Conservation (phyloP, 1,139 yeast genomes). For the Chernovozyma aurita region DNA sequence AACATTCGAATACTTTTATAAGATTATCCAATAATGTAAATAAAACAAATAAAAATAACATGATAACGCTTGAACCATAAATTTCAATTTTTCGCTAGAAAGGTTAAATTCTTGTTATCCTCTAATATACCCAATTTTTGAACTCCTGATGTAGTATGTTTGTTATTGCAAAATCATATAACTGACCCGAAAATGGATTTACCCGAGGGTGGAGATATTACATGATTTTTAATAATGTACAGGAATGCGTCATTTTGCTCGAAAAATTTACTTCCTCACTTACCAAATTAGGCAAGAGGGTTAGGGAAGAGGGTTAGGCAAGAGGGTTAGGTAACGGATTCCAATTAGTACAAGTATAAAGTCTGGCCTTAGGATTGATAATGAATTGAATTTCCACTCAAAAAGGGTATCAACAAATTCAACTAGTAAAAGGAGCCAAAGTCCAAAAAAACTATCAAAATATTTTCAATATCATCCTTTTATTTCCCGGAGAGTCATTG, state of each 20-base stretch:
- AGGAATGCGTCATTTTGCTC: background rate
- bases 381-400: background rate
- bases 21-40: no score
- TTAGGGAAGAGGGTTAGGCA: background rate
- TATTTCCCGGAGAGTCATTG: no score
- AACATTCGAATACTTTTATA: no score
- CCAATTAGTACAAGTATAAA: no score
- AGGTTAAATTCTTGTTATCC: background rate
- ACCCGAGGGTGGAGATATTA: no score
- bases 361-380: background rate
- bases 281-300: constrained; percentile 5
- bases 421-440: background rate
- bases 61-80: no score
- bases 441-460: no score
- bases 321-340: background rate
- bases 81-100: no score
- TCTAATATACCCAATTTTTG: background rate
- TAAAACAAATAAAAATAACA: no score
- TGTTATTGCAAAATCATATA: no score
- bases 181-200: no score
- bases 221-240: background rate
- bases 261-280: background rate
- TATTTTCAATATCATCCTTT: no score
- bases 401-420: background rate
- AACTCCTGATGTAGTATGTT: background rate